Conservation (phyloP, 352 stramenopile species). For the Elongisporangium undulatum region DNA sequence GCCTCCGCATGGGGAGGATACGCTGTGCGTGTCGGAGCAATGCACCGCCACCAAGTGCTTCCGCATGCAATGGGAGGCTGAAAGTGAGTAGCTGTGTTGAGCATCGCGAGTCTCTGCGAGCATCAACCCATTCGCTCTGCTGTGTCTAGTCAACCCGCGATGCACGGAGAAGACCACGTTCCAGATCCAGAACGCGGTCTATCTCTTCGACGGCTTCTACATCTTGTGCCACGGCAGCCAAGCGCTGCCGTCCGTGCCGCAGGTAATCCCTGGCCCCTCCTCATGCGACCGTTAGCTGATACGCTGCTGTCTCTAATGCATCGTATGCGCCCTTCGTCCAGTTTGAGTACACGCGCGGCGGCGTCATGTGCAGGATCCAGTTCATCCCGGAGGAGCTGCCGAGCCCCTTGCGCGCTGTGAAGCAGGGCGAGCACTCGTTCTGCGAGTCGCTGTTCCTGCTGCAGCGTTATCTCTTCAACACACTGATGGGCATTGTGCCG, state of each 20-base stretch:
- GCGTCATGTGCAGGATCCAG: slow-evolving; percentile 73
- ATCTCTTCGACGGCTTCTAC: slow-evolving; percentile 86
- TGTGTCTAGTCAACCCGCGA: slow-evolving; percentile 61
- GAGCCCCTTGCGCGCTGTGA: slow-evolving; percentile 27
- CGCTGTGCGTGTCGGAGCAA: slow-evolving; percentile 52
- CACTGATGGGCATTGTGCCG: slow-evolving; percentile 70
- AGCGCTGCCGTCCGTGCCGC: slow-evolving; percentile 36
- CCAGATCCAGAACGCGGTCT: slow-evolving; percentile 49
- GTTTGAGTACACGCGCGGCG: slow-evolving; percentile 80
- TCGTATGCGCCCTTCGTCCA: slow-evolving; percentile 15
- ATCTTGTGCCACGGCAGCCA: slow-evolving; percentile 61
- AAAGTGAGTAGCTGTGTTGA: slow-evolving; percentile 38
- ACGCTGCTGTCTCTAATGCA: background rate
- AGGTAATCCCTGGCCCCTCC: slow-evolving; percentile 22
- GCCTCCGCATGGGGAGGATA: slow-evolving; percentile 27
- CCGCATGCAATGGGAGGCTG: slow-evolving; percentile 73
- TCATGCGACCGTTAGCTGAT: background rate
- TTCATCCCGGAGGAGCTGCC: slow-evolving; percentile 67
- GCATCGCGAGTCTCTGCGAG: background rate
- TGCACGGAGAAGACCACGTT: slow-evolving; percentile 70
- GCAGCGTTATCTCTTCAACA: slow-evolving; percentile 71
- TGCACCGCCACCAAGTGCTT: slow-evolving; percentile 66
- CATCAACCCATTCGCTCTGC: background rate
- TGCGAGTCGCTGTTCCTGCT: slow-evolving; percentile 61
- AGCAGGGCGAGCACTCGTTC: slow-evolving; percentile 23